Conservation (phyloP, 2,329 filamentous ascomycete genomes). For the Paraphoma chrysanthemicola region DNA sequence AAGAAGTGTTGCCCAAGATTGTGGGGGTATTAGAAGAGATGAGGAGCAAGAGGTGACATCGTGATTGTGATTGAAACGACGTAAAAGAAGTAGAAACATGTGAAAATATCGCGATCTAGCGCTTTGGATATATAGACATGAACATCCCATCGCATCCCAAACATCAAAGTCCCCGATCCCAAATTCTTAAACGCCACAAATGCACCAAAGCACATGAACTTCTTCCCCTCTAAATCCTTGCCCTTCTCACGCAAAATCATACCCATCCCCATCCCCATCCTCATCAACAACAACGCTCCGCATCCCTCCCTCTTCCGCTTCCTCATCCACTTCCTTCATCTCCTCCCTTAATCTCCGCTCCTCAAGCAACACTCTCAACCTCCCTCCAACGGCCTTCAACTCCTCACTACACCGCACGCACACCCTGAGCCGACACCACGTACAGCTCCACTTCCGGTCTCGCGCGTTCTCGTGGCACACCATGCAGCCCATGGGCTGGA, state of each 20-base stretch:
- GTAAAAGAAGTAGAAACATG: too few relatives aligned
- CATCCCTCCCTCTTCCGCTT: conserved; percentile 1
- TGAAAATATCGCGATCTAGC: too few relatives aligned
- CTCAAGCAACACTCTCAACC: conserved; percentile 26
- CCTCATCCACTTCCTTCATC: conserved; percentile 6
- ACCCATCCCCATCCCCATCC: neutral
- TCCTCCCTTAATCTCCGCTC: conserved; percentile 8
- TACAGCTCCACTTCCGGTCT: conserved; percentile 42
- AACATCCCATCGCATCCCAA: too few relatives aligned
- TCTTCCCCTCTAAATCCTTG: too few relatives aligned
- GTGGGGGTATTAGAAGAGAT: conserved; percentile 32
- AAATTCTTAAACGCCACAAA: neutral
- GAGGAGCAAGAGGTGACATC: conserved; percentile 1
- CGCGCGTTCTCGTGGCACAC: conserved; percentile 35
- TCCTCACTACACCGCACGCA: conserved; percentile 39
- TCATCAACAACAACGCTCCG: neutral
- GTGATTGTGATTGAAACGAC: too few relatives aligned
- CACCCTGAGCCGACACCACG: conserved; percentile 46
- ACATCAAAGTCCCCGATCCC: too few relatives aligned
- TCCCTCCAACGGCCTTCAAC: conserved; percentile 23
- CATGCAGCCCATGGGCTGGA: conserved; percentile 46
- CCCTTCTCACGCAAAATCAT: neutral
- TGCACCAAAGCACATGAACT: too few relatives aligned
- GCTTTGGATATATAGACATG: too few relatives aligned
- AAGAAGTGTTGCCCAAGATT: conserved; percentile 44